Evolutionary conservation across 1,139 yeast species (phyloP).

Genomic region (Entelexis sorbosivorans): DNA sequence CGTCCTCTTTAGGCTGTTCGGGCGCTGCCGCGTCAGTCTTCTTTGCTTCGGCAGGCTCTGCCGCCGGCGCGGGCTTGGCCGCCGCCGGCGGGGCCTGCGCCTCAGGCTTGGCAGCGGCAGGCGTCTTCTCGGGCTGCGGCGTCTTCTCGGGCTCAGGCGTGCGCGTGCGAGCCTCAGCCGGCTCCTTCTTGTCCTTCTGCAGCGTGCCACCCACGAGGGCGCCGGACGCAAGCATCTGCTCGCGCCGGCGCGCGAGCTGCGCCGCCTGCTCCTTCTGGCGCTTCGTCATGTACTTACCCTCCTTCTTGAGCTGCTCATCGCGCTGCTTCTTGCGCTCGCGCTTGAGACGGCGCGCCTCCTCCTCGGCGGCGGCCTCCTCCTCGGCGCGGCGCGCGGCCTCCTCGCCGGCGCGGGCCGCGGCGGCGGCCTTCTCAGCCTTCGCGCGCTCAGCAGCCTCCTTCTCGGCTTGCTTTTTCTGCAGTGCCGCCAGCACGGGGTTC

Average conservation of each 20-base stretch:
- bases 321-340: slow-evolving; percentile 65
- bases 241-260: slow-evolving; percentile 77
- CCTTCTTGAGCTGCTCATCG: slow-evolving; percentile 85
- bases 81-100: slow-evolving; percentile 13
- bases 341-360: slow-evolving; percentile 52
- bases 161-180: neutral
- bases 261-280: slow-evolving; percentile 92
- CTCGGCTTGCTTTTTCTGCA: slow-evolving; percentile 71
- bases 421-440: slow-evolving; percentile 14
- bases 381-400: slow-evolving; percentile 49
- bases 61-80: slow-evolving; percentile 15
- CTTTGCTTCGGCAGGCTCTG: slow-evolving; percentile 19
- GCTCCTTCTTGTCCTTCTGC: slow-evolving; percentile 37
- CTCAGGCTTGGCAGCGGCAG: slow-evolving; percentile 18
- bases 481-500: slow-evolving; percentile 36
- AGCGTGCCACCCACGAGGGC: slow-evolving; percentile 62
- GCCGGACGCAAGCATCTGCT: slow-evolving; percentile 67
- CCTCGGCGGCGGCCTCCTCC: slow-evolving; percentile 50
- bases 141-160: slow-evolving; percentile 18
- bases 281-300: slow-evolving; percentile 71
- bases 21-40: slow-evolving; percentile 26
- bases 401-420: slow-evolving; percentile 16
- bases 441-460: slow-evolving; percentile 76
- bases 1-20: slow-evolving; percentile 28
- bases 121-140: slow-evolving; percentile 10